phyloP scores from a whole-genome alignment of 2,329 filamentous ascomycete species.

The Drechslera avenae region DNA sequence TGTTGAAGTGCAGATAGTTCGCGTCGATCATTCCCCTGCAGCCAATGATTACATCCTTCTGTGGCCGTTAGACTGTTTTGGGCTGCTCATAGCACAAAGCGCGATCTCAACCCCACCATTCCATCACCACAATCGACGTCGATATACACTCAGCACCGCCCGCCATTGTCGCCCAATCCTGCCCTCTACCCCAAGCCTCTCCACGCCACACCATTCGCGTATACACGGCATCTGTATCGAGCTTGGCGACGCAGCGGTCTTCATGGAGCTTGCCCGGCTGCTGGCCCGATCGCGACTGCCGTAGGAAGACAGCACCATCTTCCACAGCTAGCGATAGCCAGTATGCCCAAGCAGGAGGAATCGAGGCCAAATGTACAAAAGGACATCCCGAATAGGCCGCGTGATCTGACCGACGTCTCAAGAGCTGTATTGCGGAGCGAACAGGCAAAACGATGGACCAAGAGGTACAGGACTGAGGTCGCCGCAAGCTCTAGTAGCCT shows the following conservation, averaged over 20 bases:
- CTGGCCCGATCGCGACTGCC: conserved; percentile 63
- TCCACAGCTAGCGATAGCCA: conserved; percentile 56
- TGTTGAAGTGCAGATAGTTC: conserved; percentile 16
- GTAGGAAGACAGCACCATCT: conserved; percentile 62
- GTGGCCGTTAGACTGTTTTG: conserved; percentile 26
- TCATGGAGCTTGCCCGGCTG: conserved; percentile 61
- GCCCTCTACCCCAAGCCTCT: conserved; percentile 11
- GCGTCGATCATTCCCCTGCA: conserved; percentile 26
- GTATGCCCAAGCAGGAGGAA: conserved; percentile 48
- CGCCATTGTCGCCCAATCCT: conserved; percentile 36
- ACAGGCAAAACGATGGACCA: conserved; percentile 64
- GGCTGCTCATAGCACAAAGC: conserved; percentile 30
- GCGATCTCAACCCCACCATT: conserved; percentile 45
- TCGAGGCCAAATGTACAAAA: conserved; percentile 26
- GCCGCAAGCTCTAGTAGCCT: conserved; percentile 78
- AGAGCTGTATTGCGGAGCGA: conserved; percentile 46
- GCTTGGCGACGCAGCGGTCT: conserved; percentile 42
- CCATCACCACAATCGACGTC: conserved; percentile 36
- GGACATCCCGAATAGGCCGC: conserved; percentile 37
- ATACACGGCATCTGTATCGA: conserved; percentile 18
- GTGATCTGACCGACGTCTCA: conserved; percentile 48
- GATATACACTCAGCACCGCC: conserved; percentile 22
- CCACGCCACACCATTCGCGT: conserved; percentile 15
- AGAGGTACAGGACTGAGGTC: conserved; percentile 80
- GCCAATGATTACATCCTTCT: conserved; percentile 29